Conservation (phyloP, 495 filamentous ascomycete species). For the Thermochaetoides thermophila region DNA sequence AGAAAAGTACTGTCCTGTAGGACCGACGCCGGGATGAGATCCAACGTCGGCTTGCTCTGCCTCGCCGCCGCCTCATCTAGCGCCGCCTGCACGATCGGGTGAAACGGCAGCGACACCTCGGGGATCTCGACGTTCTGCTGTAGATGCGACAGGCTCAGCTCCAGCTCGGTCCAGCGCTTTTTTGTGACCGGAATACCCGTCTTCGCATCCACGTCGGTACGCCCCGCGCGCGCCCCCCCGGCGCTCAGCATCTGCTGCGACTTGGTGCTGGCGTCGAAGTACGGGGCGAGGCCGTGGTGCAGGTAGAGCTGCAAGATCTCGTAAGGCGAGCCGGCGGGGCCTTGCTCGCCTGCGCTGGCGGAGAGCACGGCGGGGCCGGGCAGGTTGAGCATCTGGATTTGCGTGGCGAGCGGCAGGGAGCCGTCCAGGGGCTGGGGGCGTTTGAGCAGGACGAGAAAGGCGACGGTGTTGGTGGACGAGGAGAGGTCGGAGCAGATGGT, state of each 20-base stretch:
- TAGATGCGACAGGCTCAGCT: slow-evolving; percentile 73
- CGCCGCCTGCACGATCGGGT: slow-evolving; percentile 72
- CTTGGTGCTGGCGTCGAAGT: slow-evolving; percentile 89
- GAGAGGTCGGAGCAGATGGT: slow-evolving; percentile 68
- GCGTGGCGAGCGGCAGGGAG: slow-evolving; percentile 56
- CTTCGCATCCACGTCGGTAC: slow-evolving; percentile 74
- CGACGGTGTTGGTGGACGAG: slow-evolving; percentile 59
- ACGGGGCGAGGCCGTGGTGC: slow-evolving; percentile 75
- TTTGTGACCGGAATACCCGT: slow-evolving; percentile 93
- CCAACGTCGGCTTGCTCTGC: slow-evolving; percentile 50
- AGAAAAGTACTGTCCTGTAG: slow-evolving; percentile 78
- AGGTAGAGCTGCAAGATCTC: slow-evolving; percentile 80
- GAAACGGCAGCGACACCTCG: slow-evolving; percentile 67
- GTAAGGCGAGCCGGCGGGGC: slow-evolving; percentile 63
- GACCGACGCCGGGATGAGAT: slow-evolving; percentile 55
- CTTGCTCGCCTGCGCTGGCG: slow-evolving; percentile 49
- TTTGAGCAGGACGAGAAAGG: slow-evolving; percentile 81
- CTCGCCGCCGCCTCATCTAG: slow-evolving; percentile 56
- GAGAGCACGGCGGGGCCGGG: slow-evolving; percentile 58
- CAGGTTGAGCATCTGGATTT: slow-evolving; percentile 84
- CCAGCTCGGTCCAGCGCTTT: slow-evolving; percentile 87
- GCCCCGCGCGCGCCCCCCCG: slow-evolving; percentile 50
- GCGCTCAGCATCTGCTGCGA: slow-evolving; percentile 54
- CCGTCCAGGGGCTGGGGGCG: slow-evolving; percentile 74
- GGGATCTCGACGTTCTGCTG: slow-evolving; percentile 98